phyloP scores from a whole-genome alignment of 2,329 filamentous ascomycete species.

The Colletotrichum cereale region DNA sequence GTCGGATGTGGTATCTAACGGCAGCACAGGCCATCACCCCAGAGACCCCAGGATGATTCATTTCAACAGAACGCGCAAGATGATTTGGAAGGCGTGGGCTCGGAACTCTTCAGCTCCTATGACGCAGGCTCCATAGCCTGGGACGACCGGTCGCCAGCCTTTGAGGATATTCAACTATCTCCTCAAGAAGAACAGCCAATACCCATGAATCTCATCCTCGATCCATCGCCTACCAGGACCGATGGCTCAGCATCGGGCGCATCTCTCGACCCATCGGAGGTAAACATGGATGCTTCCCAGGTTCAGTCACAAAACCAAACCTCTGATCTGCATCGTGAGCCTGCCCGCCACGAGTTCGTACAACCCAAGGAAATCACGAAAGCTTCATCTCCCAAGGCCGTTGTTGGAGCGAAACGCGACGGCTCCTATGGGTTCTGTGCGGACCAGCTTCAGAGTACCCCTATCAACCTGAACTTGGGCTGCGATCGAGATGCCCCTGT shows the following conservation, averaged over 20 bases:
- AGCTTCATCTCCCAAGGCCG: slow-evolving; percentile 6
- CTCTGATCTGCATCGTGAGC: not conserved
- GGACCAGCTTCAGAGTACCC: not conserved
- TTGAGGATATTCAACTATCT: slow-evolving; percentile 25
- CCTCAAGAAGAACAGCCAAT: slow-evolving; percentile 29
- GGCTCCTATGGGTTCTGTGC: not conserved
- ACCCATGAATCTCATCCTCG: slow-evolving; percentile 27
- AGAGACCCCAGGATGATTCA: slow-evolving; percentile 1
- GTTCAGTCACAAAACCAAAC: not conserved
- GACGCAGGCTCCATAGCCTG: not conserved
- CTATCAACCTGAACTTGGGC: not conserved
- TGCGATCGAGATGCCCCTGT: not conserved
- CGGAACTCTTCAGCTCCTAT: slow-evolving; percentile 16
- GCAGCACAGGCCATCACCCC: not conserved
- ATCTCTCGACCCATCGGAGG: not conserved
- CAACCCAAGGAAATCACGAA: slow-evolving; percentile 27
- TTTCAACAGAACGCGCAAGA: slow-evolving; percentile 9
- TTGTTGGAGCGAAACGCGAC: not conserved
- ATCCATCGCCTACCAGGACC: slow-evolving; percentile 17
- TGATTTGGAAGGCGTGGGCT: slow-evolving; percentile 35
- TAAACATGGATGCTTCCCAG: not conserved
- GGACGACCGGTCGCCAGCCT: not conserved
- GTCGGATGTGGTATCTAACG: not conserved
- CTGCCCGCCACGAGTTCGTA: slow-evolving; percentile 8
- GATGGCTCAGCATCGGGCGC: not conserved